A percentile compares a stretch with the other conserved stretches of the same genome.
Evolutionary conservation across 2,329 filamentous ascomycete species (phyloP).

Genomic region (Nakataea oryzae): DNA sequence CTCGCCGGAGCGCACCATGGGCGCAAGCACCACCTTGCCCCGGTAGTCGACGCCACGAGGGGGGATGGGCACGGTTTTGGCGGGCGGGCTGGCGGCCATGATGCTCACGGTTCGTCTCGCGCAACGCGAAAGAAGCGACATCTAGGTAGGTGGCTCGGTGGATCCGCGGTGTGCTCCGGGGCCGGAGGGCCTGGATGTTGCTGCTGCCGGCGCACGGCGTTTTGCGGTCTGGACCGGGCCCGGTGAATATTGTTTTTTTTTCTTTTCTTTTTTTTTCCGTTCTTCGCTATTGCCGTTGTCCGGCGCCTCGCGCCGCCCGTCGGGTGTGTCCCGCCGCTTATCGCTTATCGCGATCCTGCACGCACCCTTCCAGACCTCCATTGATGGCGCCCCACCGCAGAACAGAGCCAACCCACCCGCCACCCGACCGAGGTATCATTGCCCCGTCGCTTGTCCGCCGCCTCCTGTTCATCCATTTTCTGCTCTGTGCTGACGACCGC

Average conservation of each 20-base stretch:
- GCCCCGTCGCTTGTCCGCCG: no score
- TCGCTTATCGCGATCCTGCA: background rate
- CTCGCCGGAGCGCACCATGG: slow-evolving; percentile 98
- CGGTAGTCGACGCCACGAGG: slow-evolving; percentile 85
- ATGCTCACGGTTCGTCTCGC: slow-evolving; percentile 20
- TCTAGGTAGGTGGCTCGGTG: background rate
- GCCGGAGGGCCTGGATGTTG: background rate
- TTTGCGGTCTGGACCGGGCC: background rate
- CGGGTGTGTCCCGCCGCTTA: background rate
- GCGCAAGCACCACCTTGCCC: slow-evolving; percentile 86
- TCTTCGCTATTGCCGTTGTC: background rate
- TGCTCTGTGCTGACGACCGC: no score
- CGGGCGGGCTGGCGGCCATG: slow-evolving; percentile 42
- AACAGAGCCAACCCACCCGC: no score
- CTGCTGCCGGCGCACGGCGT: background rate
- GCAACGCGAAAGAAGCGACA: background rate
- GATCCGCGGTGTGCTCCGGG: no score
- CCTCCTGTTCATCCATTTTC: no score
- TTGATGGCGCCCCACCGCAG: background rate
- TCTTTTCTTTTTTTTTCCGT: background rate
- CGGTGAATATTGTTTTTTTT: background rate
- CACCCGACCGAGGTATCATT: background rate
- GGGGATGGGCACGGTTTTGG: slow-evolving; percentile 72
- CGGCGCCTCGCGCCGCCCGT: no score
- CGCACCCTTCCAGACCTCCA: no score